phyloP scores from a whole-genome alignment of 495 filamentous ascomycete species.

The Tricharina praecox region DNA sequence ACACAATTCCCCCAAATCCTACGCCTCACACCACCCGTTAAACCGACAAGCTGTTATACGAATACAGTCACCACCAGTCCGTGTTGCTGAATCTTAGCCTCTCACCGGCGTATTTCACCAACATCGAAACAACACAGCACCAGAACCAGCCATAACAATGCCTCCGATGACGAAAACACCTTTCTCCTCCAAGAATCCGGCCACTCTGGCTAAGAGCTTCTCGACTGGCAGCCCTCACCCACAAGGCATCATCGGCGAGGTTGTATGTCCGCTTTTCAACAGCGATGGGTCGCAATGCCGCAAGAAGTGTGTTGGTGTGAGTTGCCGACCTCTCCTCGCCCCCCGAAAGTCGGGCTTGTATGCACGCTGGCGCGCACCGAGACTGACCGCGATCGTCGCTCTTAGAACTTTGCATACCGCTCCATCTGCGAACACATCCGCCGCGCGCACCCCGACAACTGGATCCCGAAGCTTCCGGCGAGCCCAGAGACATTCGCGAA shows the following conservation, averaged over 20 bases:
- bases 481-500: constrained; percentile 83
- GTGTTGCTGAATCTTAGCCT: too few species aligned
- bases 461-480: constrained; percentile 95
- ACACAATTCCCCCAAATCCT: too few species aligned
- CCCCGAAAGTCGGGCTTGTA: too few species aligned
- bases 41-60: too few species aligned
- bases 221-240: constrained; percentile 12
- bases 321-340: too few species aligned
- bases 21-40: too few species aligned
- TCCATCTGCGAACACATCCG: constrained; percentile 99
- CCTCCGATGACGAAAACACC: constrained; percentile 22
- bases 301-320: constrained; percentile 92
- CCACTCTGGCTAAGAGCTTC: constrained; percentile 22
- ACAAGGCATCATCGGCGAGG: constrained; percentile 36
- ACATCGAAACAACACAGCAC: constrained; percentile 2
- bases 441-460: constrained; percentile 90
- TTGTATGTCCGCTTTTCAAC: constrained; percentile 89
- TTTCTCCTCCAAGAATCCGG: constrained; percentile 25
- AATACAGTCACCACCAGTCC: too few species aligned
- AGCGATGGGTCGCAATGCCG: constrained; percentile 95
- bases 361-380: too few species aligned
- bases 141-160: constrained; percentile 17
- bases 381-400: neutral
- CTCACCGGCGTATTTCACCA: too few species aligned
- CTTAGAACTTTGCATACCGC: constrained; percentile 44